Base-by-base conservation (phyloP, 2,329 filamentous ascomycete species). In the Trichoderma endophyticum region DNA sequence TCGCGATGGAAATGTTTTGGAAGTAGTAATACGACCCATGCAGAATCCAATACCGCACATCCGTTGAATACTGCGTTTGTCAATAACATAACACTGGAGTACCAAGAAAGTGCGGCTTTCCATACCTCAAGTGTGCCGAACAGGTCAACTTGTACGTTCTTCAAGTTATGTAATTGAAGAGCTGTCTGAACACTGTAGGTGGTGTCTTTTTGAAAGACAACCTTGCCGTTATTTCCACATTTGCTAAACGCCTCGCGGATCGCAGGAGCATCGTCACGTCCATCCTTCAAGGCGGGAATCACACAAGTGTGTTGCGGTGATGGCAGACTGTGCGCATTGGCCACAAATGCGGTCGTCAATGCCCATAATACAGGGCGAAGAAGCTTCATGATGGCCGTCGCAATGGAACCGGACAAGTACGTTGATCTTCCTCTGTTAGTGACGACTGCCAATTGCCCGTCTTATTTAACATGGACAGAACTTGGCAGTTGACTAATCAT, bases 21-120 rank as follows among this genome's bases (percentile, higher is more conserved):
- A 67, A 67, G 48, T 67, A 67, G 21, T 67, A 67, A 32, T 67
- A 67, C 3, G 64, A 67, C 1, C 64, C 64, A 11, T 67, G 64
- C 4, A 57, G 8, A 28, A 67, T 67, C 64, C 64, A 67, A 21
- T 67, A 67, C 39, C 64, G 64, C 12, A 67, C 64, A 57, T 67
- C 64, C 14, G 64, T 67, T 6, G 64, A 67, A 30, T 67, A 67
- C 64, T 67, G 15, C 11, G n/a, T 4, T 57, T 26, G 64, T 67
- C 30, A 67, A 34, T 26, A 26, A n/a, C 8, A 34, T 24, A 26
- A n/a, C 8, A 26, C 15, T 28, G 6, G 21, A 36, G 12, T 5
- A 36, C 26, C 26, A 18, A 28, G 15, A 30, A 18, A 4, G 26
- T n/a, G 21, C 5, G 3, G 51, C 11, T 39, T 51, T 12, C 32